Base-by-base conservation (phyloP, 176 grass and related monocot genomes). In the Raddia distichophylla region DNA sequence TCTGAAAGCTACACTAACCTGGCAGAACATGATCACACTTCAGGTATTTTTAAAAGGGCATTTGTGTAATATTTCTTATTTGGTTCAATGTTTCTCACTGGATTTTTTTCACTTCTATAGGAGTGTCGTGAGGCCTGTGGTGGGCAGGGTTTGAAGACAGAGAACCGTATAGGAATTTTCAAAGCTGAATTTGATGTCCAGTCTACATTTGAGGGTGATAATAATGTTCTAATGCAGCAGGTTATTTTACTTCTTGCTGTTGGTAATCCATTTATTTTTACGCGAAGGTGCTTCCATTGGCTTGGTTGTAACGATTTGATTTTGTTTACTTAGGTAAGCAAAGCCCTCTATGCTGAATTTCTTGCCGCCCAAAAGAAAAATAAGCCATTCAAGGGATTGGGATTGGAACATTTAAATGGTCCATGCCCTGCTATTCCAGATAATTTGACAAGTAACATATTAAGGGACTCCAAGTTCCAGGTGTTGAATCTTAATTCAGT, bases 171-270 rank as follows among this genome's bases (percentile, higher is more conserved):
- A 64, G 90, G 96, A 67, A 90, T 95, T 88, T 88, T 99, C 62
- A 99, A 95, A 82, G 90, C 90, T 84, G 96, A 99, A 90, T 99
- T 88, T 86, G 96, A 99, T 89, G 96, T 99, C 64, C 96, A 99
- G 63, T 95, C 81, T 45, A 99, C 96, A 54, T 99, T 99, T 84
- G 96, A 99, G 87, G 96, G 96, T 76, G 96, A 98, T 64, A 98
- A 98, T 74, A 95, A 98, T 67, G 79, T 98, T 80, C 82, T 98
- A 81, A 88, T 98, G 86, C 96, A 98, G 74, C 96, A 98, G 92
- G 96, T 98, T 77, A 82, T 74, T 84, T 72, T 15, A 35, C 71
- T 51, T 84, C 52, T 76, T 83, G 27, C 55, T 79, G 46, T 62
- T 43, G 65, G 65, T 60, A n/a, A 45, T 66, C 64, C 40, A 49